A percentile compares a stretch with the other conserved stretches of the same genome.
Conservation (phyloP, 2,329 filamentous ascomycete genomes). For the Penicillium digitatum region DNA sequence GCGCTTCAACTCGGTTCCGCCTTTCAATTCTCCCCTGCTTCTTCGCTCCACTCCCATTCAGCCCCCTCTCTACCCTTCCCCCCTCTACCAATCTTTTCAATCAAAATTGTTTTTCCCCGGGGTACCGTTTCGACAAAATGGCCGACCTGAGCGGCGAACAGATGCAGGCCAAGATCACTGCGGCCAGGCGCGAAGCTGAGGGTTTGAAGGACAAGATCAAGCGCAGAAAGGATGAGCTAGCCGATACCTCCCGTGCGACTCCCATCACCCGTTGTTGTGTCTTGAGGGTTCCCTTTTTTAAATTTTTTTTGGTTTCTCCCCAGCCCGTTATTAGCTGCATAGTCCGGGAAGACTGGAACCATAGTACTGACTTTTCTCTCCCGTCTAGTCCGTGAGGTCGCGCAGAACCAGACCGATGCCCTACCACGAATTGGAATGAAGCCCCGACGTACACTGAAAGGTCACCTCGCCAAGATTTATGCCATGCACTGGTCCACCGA, state of each 20-base stretch:
- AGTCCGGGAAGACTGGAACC: background rate
- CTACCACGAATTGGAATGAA: conserved; percentile 96
- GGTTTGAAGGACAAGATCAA: conserved; percentile 98
- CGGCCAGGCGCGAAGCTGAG: conserved; percentile 94
- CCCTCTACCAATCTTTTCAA: conserved; percentile 8
- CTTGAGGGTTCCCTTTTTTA: background rate
- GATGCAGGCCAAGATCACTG: conserved; percentile 90
- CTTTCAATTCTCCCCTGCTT: conserved; percentile 15
- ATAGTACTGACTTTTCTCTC: conserved; percentile 24
- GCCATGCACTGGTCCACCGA: conserved; percentile 99
- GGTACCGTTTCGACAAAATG: conserved; percentile 36
- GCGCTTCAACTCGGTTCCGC: conserved; percentile 13
- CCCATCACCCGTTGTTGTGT: conserved; percentile 16
- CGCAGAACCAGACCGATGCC: conserved; percentile 85
- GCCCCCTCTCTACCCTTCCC: conserved; percentile 15
- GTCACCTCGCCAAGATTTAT: conserved; percentile 98
- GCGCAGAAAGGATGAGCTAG: conserved; percentile 99
- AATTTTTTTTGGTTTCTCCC: background rate
- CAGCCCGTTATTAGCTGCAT: background rate
- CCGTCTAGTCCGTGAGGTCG: conserved; percentile 76
- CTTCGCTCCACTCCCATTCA: conserved; percentile 20
- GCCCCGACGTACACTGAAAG: conserved; percentile 93
- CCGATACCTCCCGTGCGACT: conserved; percentile 89
- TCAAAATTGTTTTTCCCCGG: conserved; percentile 20
- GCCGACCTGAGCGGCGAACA: conserved; percentile 51